A percentile compares a stretch with the other conserved stretches of the same genome.
These are phyloP conservation scores for Emergomyces africanus DNA, from an alignment of 2,329 filamentous ascomycete genomes.

Conservation along the genomic window DNA sequence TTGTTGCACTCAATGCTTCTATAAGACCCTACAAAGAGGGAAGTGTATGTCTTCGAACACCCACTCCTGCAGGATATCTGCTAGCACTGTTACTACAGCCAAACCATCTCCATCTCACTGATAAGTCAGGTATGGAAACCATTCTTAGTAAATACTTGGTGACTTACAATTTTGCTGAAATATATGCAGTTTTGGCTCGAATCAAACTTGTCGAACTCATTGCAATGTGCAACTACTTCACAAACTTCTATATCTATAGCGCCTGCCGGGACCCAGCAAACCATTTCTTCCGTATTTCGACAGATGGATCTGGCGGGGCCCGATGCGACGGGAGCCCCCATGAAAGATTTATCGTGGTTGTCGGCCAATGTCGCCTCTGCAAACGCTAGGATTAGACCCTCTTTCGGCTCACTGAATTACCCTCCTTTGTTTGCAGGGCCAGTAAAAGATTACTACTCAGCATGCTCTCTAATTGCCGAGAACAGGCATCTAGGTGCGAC, in stretches of 20 bases:
- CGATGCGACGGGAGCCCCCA: conserved; percentile 54
- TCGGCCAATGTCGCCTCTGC: conserved; percentile 49
- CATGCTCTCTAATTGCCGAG: background rate
- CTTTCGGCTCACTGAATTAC: background rate
- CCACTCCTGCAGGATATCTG: background rate
- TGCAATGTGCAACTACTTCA: conserved; percentile 49
- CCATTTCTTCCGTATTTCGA: conserved; percentile 58
- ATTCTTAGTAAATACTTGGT: background rate
- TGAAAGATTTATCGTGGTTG: conserved; percentile 59
- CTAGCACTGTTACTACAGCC: background rate
- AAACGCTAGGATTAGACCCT: conserved; percentile 11
- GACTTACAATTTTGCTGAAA: background rate
- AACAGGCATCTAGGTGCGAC: background rate
- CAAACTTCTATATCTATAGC: conserved; percentile 67
- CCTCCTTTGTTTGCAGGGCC: background rate
- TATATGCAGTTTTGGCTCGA: background rate
- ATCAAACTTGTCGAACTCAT: background rate
- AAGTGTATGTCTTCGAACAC: background rate
- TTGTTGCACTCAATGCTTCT: background rate
- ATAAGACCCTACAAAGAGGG: background rate
- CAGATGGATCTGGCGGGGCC: conserved; percentile 50
- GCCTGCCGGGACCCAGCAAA: conserved; percentile 54
- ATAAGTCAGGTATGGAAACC: background rate
- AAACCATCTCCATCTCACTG: background rate
- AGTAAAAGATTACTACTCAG: background rate